A percentile compares a stretch with the other conserved stretches of the same genome.
Conservation (phyloP, 352 stramenopile species). For the Thalassiosira sp. region DNA sequence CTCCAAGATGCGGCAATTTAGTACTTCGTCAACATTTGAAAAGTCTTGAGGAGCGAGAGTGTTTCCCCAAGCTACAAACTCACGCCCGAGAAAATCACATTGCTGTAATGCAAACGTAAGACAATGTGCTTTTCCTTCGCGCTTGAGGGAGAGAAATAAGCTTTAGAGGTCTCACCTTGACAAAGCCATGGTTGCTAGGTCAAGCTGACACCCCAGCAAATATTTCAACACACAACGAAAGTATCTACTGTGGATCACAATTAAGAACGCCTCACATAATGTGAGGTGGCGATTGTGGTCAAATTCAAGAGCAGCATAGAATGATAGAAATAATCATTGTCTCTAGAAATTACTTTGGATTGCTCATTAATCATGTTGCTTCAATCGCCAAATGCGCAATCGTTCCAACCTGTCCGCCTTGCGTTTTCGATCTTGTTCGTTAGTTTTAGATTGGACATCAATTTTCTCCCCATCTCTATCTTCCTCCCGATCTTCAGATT, state of each 20-base stretch:
- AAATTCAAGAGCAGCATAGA: slow-evolving; percentile 4
- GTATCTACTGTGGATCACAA: slow-evolving; percentile 3
- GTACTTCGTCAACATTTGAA: slow-evolving; percentile 26
- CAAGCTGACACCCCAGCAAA: slow-evolving; percentile 21
- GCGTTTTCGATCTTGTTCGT: slow-evolving; percentile 13
- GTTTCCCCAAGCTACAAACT: not conserved
- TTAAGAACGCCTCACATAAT: slow-evolving; percentile 1
- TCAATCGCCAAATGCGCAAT: slow-evolving; percentile 14
- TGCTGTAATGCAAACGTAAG: slow-evolving; percentile 24
- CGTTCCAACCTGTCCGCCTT: slow-evolving; percentile 17
- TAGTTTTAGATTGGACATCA: not conserved
- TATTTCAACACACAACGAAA: no score
- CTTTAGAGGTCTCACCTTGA: slow-evolving; percentile 26
- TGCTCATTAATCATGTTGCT: no score
- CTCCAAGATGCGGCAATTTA: not conserved
- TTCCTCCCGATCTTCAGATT: not conserved
- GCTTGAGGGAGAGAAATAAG: slow-evolving; percentile 4
- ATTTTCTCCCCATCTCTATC: not conserved
- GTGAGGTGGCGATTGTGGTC: not conserved
- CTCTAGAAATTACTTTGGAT: slow-evolving; percentile 4
- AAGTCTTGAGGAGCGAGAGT: slow-evolving; percentile 8
- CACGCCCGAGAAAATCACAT: slow-evolving; percentile 19
- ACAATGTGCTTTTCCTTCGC: slow-evolving; percentile 19
- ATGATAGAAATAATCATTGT: slow-evolving; percentile 5
- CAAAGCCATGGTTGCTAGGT: slow-evolving; percentile 21